Percentiles rank a stretch among this genome's conserved stretches.
phyloP scores from a whole-genome alignment of 2,329 filamentous ascomycete species.

The Dactylellina leptospora region DNA sequence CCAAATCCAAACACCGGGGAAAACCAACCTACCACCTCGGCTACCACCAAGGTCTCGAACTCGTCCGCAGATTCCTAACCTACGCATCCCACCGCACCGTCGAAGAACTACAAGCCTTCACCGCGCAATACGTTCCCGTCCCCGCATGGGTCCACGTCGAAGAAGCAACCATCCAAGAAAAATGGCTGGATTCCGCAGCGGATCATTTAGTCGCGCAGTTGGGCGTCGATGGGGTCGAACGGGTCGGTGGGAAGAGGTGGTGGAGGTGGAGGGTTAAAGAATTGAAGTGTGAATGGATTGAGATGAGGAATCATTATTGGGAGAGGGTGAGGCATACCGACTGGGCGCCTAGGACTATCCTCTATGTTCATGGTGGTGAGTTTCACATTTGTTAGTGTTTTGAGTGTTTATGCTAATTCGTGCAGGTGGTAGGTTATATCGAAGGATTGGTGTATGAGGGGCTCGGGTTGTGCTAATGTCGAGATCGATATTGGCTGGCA shows the following conservation, averaged over 20 bases:
- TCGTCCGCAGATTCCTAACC: conserved; percentile 84
- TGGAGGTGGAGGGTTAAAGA: conserved; percentile 76
- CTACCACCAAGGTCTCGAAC: conserved; percentile 88
- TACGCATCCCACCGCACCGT: conserved; percentile 89
- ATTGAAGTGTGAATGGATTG: conserved; percentile 90
- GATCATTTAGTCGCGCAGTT: conserved; percentile 75
- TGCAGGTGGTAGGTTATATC: conserved; percentile 22
- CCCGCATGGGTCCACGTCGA: conserved; percentile 88
- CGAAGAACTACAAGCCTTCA: conserved; percentile 92
- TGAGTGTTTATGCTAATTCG: conserved; percentile 22
- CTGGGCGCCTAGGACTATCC: conserved; percentile 77
- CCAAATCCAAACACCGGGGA: conserved; percentile 78
- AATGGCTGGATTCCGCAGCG: conserved; percentile 73
- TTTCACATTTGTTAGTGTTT: neutral
- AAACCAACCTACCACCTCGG: conserved; percentile 90
- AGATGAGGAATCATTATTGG: conserved; percentile 85
- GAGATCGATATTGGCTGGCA: neutral
- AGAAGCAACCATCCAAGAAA: conserved; percentile 70
- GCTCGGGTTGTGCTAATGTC: neutral
- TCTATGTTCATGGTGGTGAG: conserved; percentile 81
- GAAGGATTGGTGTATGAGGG: neutral
- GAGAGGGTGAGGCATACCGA: conserved; percentile 72
- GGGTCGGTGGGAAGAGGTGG: conserved; percentile 83
- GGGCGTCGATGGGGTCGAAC: conserved; percentile 76
- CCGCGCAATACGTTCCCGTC: conserved; percentile 86